Evolutionary conservation across 2,329 filamentous ascomycete species (phyloP).

Genomic region (Thielaviopsis punctulata): DNA sequence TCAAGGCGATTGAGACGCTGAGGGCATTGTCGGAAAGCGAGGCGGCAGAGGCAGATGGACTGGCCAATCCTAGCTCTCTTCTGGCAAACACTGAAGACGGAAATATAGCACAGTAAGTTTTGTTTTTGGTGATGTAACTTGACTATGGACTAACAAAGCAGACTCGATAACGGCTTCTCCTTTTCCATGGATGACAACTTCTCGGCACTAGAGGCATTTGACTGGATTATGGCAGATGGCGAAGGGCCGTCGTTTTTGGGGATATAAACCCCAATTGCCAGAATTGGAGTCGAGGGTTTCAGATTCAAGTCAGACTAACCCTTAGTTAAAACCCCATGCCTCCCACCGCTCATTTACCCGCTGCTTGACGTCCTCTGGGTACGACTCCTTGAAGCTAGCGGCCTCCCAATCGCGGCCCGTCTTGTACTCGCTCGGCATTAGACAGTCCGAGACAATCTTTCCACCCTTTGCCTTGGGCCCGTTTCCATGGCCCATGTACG

Average conservation of each 20-base stretch:
- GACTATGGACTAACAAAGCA: too few relatives aligned
- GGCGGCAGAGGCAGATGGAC: too few relatives aligned
- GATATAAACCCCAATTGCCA: not conserved
- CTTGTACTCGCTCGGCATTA: constrained; percentile 27
- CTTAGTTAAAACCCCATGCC: not conserved
- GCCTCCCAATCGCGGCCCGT: constrained; percentile 19
- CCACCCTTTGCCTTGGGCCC: constrained; percentile 20
- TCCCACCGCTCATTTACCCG: constrained; percentile 16
- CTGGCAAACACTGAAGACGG: too few relatives aligned
- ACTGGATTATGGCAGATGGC: not conserved
- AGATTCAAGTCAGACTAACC: not conserved
- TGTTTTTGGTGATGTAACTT: too few relatives aligned
- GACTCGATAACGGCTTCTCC: not conserved
- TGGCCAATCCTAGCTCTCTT: too few relatives aligned
- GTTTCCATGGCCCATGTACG: constrained; percentile 28
- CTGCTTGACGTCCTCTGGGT: constrained; percentile 23
- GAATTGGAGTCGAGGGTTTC: too few relatives aligned
- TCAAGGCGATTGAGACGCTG: not conserved
- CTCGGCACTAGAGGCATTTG: not conserved
- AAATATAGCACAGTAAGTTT: too few relatives aligned
- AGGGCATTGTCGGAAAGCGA: not conserved
- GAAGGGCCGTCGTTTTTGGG: not conserved
- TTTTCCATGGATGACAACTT: not conserved
- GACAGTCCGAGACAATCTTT: constrained; percentile 28
- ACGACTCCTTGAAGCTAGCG: constrained; percentile 20